A percentile compares a stretch with the other conserved stretches of the same genome.
Evolutionary conservation across 495 filamentous ascomycete species (phyloP).

Genomic region (Chaetomium cochliodes): DNA sequence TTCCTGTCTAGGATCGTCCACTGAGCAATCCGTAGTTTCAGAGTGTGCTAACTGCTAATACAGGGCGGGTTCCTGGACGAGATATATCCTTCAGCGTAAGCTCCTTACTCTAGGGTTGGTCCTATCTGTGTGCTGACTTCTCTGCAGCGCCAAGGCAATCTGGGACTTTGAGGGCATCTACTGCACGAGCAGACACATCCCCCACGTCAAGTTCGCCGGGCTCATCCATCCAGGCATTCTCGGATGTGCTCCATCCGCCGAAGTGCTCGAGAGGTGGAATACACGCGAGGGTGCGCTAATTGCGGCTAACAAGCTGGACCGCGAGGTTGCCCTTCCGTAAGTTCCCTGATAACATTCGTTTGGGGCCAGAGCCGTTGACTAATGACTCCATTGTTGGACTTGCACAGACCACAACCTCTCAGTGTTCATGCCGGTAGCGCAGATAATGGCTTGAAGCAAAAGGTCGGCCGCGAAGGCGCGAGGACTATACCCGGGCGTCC

Average conservation of each 20-base stretch:
- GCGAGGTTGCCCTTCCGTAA: constrained; percentile 74
- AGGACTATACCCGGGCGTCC: constrained; percentile 79
- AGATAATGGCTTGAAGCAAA: constrained; percentile 59
- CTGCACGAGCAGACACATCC: constrained; percentile 87
- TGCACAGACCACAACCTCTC: constrained; percentile 55
- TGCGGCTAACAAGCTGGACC: constrained; percentile 60
- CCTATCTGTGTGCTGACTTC: not conserved
- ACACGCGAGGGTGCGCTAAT: constrained; percentile 77
- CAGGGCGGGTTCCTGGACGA: constrained; percentile 87
- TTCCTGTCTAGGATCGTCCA: not conserved
- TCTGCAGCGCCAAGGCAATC: constrained; percentile 77
- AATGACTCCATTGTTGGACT: not conserved
- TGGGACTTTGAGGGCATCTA: constrained; percentile 98
- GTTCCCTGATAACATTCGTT: not conserved
- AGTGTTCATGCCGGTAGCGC: constrained; percentile 74
- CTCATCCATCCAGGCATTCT: constrained; percentile 93
- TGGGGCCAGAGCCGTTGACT: not conserved
- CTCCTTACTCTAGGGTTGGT: not conserved
- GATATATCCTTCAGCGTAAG: constrained; percentile 76
- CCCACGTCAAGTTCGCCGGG: constrained; percentile 83
- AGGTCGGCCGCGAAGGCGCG: constrained; percentile 83
- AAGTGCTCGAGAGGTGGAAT: constrained; percentile 70
- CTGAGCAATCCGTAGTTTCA: not conserved
- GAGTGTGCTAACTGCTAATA: not conserved
- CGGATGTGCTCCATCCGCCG: constrained; percentile 80